These are phyloP conservation scores for barrel medic (Medicago truncatula) DNA, from an alignment of 306 rosid species.

Conservation along the genomic window MtrunA17r5.0-ANR NC_053049.1:46407001-46407500, in stretches of 20 bases:
- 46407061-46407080: slow-evolving; percentile 99
- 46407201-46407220: slow-evolving; percentile 91
- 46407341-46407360: slow-evolving; percentile 62
- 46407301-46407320: slow-evolving; percentile 86
- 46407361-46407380: slow-evolving; percentile 93
- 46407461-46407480: slow-evolving; percentile 52
- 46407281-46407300: slow-evolving; percentile 95
- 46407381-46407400: slow-evolving; percentile 67
- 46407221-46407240: slow-evolving; percentile 94
- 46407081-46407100: slow-evolving; percentile 87
- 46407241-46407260: slow-evolving; percentile 94
- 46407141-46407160: slow-evolving; percentile 97
- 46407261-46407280: slow-evolving; percentile 94
- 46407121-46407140: slow-evolving; percentile 94
- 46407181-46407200: slow-evolving; percentile 95
- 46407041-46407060: slow-evolving; percentile 95
- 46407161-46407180: slow-evolving; percentile 91
- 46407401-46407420: slow-evolving; percentile 52
- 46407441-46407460: slow-evolving; percentile 45
- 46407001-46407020: slow-evolving; percentile 98
- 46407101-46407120: slow-evolving; percentile 85
- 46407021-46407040: slow-evolving; percentile 93
- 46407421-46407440: slow-evolving; percentile 52
- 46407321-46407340: slow-evolving; percentile 88
- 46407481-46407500: slow-evolving; percentile 48